phyloP scores from a whole-genome alignment of 495 filamentous ascomycete genomes.

The Extremus antarcticus region DNA sequence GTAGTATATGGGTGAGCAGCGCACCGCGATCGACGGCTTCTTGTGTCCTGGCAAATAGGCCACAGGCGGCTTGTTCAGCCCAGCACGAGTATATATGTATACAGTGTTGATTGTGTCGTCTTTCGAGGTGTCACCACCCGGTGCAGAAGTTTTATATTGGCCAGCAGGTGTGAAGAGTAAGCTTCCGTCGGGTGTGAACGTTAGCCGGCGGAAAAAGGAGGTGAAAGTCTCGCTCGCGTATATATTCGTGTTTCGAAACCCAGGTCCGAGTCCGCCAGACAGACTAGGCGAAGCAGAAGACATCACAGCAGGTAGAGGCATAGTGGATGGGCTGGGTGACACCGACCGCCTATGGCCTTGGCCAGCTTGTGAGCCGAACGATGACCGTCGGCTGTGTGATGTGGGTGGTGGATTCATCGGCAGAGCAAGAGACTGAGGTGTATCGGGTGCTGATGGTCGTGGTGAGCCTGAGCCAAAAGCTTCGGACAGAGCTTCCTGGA shows the following conservation, averaged over 20 bases:
- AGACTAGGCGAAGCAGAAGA: constrained; percentile 80
- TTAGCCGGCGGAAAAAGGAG: constrained; percentile 89
- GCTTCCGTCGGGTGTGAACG: constrained; percentile 92
- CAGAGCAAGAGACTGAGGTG: constrained; percentile 74
- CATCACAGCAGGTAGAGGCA: constrained; percentile 94
- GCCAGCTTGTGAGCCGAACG: constrained; percentile 67
- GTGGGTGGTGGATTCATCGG: constrained; percentile 96
- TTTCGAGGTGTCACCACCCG: constrained; percentile 55
- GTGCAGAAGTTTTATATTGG: constrained; percentile 75
- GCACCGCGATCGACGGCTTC: constrained; percentile 93
- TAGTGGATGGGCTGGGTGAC: constrained; percentile 77
- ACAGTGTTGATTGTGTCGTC: constrained; percentile 94
- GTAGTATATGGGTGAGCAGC: constrained; percentile 86
- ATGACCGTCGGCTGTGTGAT: constrained; percentile 85
- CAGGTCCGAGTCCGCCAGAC: constrained; percentile 45
- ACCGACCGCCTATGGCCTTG: constrained; percentile 66
- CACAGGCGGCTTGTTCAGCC: constrained; percentile 92
- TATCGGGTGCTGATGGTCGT: constrained; percentile 85
- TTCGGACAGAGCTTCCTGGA: constrained; percentile 43
- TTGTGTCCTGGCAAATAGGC: constrained; percentile 97
- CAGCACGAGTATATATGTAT: constrained; percentile 93
- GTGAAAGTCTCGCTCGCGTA: constrained; percentile 98
- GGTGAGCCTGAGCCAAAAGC: constrained; percentile 76
- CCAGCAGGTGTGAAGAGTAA: constrained; percentile 92
- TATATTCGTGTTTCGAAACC: constrained; percentile 72